phyloP scores from a whole-genome alignment of 768 basidiomycete genomes.

The Hirschioporus abietinus region DNA sequence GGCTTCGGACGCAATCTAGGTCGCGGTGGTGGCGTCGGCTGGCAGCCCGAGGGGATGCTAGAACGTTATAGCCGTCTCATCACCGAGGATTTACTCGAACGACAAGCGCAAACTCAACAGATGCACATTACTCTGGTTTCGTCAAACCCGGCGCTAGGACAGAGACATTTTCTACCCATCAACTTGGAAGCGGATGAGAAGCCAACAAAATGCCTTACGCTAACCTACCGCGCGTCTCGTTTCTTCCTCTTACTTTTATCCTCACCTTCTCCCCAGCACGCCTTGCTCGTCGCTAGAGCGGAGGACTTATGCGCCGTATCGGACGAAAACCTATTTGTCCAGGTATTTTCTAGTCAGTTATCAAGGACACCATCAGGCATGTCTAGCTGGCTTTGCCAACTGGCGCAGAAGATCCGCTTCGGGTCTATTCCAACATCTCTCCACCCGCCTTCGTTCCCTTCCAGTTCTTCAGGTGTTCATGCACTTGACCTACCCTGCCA shows the following conservation, averaged over 20 bases:
- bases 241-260: slow-evolving; percentile 44
- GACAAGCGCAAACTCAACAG: slow-evolving; percentile 29
- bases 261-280: slow-evolving; percentile 38
- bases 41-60: slow-evolving; percentile 25
- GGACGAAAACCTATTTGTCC: slow-evolving; percentile 29
- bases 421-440: slow-evolving; percentile 11
- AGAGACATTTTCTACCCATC: slow-evolving; percentile 12
- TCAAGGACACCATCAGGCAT: neutral
- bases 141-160: slow-evolving; percentile 24
- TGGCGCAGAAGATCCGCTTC: slow-evolving; percentile 10
- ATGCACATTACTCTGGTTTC: slow-evolving; percentile 35
- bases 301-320: slow-evolving; percentile 36
- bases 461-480: slow-evolving; percentile 21
- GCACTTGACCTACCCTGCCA: slow-evolving; percentile 6
- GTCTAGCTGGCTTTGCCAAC: neutral
- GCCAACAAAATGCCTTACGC: neutral
- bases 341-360: slow-evolving; percentile 24
- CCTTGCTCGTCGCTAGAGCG: slow-evolving; percentile 34
- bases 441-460: slow-evolving; percentile 17
- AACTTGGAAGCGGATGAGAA: slow-evolving; percentile 5
- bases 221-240: slow-evolving; percentile 29
- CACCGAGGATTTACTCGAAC: slow-evolving; percentile 29
- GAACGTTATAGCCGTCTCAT: slow-evolving; percentile 25
- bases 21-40: slow-evolving; percentile 26
- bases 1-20: neutral